Base-by-base conservation (phyloP, 2,329 filamentous ascomycete genomes). In the Pyricularia pennisetigena region DNA sequence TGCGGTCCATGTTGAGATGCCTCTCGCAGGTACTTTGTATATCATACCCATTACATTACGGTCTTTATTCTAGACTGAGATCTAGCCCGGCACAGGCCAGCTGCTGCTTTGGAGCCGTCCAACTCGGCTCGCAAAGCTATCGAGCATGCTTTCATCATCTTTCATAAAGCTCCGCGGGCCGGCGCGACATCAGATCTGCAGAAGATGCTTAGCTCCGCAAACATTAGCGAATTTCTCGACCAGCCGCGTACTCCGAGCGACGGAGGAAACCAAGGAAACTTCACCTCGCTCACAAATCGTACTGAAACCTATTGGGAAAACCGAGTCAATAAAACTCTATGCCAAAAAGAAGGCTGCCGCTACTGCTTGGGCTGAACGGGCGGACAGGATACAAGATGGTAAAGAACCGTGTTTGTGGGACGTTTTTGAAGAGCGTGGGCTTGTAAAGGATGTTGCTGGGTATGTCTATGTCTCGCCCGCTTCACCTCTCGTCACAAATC, bases 401-500 rank as follows among this genome's bases (percentile, higher is more conserved):
- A 78, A 85, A 71, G 68, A 76, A 65, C 79, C 79, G 63, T 80
- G 86, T 71, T 82, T 89, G 67, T 87, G 90, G 79, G 85, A 86
- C 67, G 73, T 89, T 23, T 81, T 95, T 14, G 86, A 91, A 72
- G 88, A 91, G 77, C 83, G 92, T 73, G 92, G 91, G 62, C 88
- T 86, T 71, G 81, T 94, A 70, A 91, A 94, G 74, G 87, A 92
- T 71, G 82, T 90, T 41, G 90, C 91, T 71, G 91, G 90, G 90
- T 92, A 81, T 71, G 84, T 76, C 41, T 54, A 41, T 14, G 14
- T 29, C 63, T 9, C 4, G 41, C 65, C n/a, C 5, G 20, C 41
- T 28, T 9, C 26, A 68, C 79, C 77, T 30, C n/a, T 54, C 2
- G 41, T 28, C 10, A 23, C 24, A 16, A 16, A 16, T 6, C 59